Conservation (phyloP, 2,329 filamentous ascomycete genomes). For the Pyrenophora teres region DNA sequence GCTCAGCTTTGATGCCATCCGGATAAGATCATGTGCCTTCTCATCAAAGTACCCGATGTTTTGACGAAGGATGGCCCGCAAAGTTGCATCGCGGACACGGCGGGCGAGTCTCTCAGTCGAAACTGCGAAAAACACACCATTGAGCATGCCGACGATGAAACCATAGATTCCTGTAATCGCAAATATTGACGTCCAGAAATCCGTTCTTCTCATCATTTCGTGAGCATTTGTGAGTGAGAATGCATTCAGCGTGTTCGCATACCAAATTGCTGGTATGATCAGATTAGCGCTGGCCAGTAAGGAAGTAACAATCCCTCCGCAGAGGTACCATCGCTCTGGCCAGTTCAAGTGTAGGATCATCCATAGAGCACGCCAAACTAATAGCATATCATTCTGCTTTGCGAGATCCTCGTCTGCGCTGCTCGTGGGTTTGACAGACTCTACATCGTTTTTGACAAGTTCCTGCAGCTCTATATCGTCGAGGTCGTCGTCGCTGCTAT, state of each 20-base stretch:
- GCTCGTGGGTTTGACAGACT: background rate
- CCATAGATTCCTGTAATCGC: background rate
- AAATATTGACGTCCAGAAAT: background rate
- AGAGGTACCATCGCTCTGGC: background rate
- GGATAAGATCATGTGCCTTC: background rate
- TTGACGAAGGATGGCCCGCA: background rate
- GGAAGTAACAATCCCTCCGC: background rate
- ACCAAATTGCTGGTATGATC: background rate
- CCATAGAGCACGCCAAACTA: background rate
- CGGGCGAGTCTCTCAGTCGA: background rate
- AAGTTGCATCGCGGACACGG: background rate
- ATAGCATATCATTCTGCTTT: background rate
- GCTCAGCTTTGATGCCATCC: background rate
- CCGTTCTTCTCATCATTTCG: background rate
- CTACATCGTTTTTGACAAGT: background rate
- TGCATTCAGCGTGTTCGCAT: background rate
- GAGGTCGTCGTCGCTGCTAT: background rate
- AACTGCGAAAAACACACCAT: background rate
- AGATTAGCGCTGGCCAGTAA: background rate
- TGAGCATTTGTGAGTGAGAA: background rate
- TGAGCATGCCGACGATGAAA: background rate
- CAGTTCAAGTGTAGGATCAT: background rate
- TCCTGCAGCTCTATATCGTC: background rate
- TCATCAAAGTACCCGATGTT: background rate
- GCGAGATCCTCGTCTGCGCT: background rate